Conservation (phyloP, 2,329 filamentous ascomycete species). For the Penicillium palitans region DNA sequence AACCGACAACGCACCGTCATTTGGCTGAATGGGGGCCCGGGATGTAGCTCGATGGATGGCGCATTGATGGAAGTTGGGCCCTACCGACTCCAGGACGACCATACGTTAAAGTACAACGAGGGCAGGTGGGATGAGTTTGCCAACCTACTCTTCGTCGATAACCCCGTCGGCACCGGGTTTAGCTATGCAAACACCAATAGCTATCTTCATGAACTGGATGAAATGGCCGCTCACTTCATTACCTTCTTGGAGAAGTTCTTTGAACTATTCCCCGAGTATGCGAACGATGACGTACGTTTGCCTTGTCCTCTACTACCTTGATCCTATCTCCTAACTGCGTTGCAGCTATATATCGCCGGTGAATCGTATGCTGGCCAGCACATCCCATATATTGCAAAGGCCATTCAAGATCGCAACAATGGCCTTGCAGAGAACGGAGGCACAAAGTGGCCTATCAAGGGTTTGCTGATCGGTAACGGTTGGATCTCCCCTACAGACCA, state of each 20-base stretch:
- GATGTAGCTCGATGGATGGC: constrained; percentile 96
- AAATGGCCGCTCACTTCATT: constrained; percentile 89
- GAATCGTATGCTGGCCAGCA: constrained; percentile 97
- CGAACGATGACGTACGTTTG: constrained; percentile 80
- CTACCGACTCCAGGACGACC: constrained; percentile 76
- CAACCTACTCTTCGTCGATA: constrained; percentile 94
- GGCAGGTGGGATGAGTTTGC: constrained; percentile 99
- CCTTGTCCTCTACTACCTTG: not conserved
- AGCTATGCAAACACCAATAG: constrained; percentile 92
- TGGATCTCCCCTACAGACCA: constrained; percentile 93
- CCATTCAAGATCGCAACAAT: constrained; percentile 85
- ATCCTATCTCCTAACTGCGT: not conserved
- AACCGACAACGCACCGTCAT: constrained; percentile 87
- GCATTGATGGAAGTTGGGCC: constrained; percentile 95
- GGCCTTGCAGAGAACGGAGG: constrained; percentile 40
- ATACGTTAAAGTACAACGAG: constrained; percentile 75
- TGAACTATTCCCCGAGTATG: constrained; percentile 83
- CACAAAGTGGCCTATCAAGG: constrained; percentile 74
- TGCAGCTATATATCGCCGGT: constrained; percentile 85
- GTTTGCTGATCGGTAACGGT: constrained; percentile 91
- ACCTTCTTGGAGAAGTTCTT: constrained; percentile 92
- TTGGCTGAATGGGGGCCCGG: constrained; percentile 96
- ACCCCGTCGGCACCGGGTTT: constrained; percentile 93
- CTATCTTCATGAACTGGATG: constrained; percentile 78
- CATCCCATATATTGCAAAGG: constrained; percentile 93